These are phyloP conservation scores for Colletotrichum agaves DNA, from an alignment of 2,329 filamentous ascomycete species.

Conservation along the genomic window DNA sequence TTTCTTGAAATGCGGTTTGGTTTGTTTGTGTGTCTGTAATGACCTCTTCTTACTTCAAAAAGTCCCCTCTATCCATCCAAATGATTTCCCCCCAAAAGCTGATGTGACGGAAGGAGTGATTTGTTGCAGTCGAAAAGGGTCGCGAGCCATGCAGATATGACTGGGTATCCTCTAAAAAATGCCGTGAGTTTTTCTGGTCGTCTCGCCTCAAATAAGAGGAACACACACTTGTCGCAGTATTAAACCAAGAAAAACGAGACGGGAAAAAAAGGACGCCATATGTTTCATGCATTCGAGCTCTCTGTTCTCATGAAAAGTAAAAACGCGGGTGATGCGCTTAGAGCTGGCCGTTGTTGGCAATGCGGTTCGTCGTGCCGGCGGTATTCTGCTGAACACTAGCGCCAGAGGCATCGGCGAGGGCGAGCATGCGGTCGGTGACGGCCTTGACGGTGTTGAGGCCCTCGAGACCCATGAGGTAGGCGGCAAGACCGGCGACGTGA, in stretches of 20 bases:
- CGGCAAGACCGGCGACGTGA: constrained; percentile 74
- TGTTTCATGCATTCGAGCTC: constrained; percentile 18
- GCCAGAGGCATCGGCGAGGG: constrained; percentile 60
- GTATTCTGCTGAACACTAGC: constrained; percentile 56
- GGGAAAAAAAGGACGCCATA: constrained; percentile 9
- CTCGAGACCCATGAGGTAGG: constrained; percentile 72
- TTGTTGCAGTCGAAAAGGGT: constrained; percentile 17
- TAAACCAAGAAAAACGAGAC: constrained; percentile 27
- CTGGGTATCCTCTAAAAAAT: constrained; percentile 38
- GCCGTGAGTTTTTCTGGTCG: constrained; percentile 26
- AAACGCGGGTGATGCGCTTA: constrained; percentile 18
- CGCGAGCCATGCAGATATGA: constrained; percentile 32
- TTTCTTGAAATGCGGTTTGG: constrained; percentile 24
- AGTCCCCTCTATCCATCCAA: constrained; percentile 28
- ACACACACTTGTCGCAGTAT: constrained; percentile 20
- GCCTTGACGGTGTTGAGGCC: constrained; percentile 55
- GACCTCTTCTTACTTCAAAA: constrained; percentile 18
- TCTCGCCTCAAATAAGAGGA: constrained; percentile 18
- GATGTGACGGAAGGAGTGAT: not conserved
- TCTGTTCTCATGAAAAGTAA: not conserved
- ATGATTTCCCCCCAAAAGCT: not conserved
- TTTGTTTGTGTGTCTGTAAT: constrained; percentile 2
- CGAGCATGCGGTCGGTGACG: constrained; percentile 61
- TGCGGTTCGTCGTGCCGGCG: constrained; percentile 59
- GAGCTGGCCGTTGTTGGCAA: constrained; percentile 66